A percentile compares a stretch with the other conserved stretches of the same genome.
Conservation (phyloP, 2,329 filamentous ascomycete genomes). For the Orbilia brochopaga region DNA sequence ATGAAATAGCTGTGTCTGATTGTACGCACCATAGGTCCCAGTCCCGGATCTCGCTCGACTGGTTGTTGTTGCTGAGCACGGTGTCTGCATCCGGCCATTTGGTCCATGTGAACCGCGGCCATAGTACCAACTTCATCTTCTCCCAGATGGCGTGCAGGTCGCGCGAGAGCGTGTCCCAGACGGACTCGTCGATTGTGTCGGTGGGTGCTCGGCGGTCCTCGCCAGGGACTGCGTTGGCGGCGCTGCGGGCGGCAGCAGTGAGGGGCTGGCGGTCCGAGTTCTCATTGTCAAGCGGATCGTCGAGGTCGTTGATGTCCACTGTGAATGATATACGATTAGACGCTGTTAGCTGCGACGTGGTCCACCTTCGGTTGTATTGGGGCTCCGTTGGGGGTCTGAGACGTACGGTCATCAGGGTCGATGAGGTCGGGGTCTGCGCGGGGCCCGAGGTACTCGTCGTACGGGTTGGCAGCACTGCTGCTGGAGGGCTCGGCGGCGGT, state of each 20-base stretch:
- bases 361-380: neutral
- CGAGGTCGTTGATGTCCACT: slow-evolving; percentile 90
- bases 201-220: slow-evolving; percentile 88
- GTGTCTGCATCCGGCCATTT: slow-evolving; percentile 73
- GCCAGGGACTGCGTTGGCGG: slow-evolving; percentile 64
- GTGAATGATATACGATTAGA: slow-evolving; percentile 51
- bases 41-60: slow-evolving; percentile 64
- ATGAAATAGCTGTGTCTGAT: neutral
- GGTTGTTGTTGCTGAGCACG: slow-evolving; percentile 66
- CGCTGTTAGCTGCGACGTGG: slow-evolving; percentile 49
- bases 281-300: slow-evolving; percentile 79
- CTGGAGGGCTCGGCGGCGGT: slow-evolving; percentile 56
- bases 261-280: slow-evolving; percentile 66
- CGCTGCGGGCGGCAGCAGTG: slow-evolving; percentile 73
- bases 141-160: slow-evolving; percentile 93
- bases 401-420: slow-evolving; percentile 76
- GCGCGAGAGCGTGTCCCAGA: slow-evolving; percentile 95
- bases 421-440: slow-evolving; percentile 71
- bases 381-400: neutral
- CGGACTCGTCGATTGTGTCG: slow-evolving; percentile 95
- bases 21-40: slow-evolving; percentile 84
- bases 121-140: slow-evolving; percentile 97
- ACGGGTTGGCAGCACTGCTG: slow-evolving; percentile 64
- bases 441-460: slow-evolving; percentile 64
- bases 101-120: slow-evolving; percentile 87